These are phyloP conservation scores for Penicillium italicum DNA, from an alignment of 2,329 filamentous ascomycete species.

Conservation along the genomic window DNA sequence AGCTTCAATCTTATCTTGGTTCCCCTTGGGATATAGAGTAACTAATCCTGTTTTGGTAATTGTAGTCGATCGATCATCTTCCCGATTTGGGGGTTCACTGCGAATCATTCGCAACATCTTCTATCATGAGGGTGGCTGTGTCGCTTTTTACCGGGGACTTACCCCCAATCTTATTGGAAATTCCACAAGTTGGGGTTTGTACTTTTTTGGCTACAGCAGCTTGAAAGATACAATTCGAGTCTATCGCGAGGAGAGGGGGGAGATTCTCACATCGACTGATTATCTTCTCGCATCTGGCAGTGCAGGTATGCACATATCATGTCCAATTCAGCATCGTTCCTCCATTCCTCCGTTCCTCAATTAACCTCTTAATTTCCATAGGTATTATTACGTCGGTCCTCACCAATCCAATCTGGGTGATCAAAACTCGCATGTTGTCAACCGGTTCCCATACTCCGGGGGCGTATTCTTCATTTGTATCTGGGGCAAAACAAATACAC, in stretches of 20 bases:
- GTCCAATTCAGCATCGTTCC: background rate
- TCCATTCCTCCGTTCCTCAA: background rate
- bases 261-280: conserved; percentile 59
- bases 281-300: conserved; percentile 74
- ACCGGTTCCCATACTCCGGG: conserved; percentile 69
- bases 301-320: conserved; percentile 44
- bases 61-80: conserved; percentile 50
- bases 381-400: conserved; percentile 74
- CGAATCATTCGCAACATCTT: conserved; percentile 52
- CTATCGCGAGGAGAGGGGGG: conserved; percentile 32
- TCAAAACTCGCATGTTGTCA: conserved; percentile 95
- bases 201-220: conserved; percentile 73
- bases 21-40: background rate
- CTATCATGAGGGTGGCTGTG: conserved; percentile 54
- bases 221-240: conserved; percentile 54
- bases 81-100: conserved; percentile 51
- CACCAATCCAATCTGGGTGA: conserved; percentile 96
- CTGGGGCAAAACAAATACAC: conserved; percentile 66
- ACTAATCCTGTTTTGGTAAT: background rate
- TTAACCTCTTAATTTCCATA: conserved; percentile 3
- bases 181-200: conserved; percentile 82
- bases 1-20: conserved; percentile 16
- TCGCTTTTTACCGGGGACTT: conserved; percentile 81
- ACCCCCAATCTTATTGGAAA: conserved; percentile 90
- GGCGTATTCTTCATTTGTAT: conserved; percentile 74